phyloP scores from a whole-genome alignment of 345 rosid genomes.

The Zanthoxylum bungeanum region DNA sequence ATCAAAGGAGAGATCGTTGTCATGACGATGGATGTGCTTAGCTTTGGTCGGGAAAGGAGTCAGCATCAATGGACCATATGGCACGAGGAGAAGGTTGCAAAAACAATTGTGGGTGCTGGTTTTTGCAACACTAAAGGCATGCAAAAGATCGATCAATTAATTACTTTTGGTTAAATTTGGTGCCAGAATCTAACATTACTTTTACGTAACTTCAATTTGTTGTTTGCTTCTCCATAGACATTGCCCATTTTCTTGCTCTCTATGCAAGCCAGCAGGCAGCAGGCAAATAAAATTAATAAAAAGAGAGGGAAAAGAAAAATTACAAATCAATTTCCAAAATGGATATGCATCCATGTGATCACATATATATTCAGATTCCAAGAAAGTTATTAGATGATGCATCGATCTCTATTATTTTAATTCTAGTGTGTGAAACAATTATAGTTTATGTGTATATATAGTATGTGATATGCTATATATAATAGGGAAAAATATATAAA shows the following conservation, averaged over 20 bases:
- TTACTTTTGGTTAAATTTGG: slow-evolving; percentile 15
- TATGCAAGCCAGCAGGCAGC: not conserved
- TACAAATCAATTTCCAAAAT: not conserved
- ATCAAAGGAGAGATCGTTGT: not conserved
- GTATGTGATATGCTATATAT: not conserved
- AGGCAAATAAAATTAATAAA: no score
- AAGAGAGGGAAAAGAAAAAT: not conserved
- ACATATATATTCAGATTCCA: not conserved
- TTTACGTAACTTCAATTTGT: slow-evolving; percentile 13
- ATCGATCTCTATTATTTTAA: not conserved
- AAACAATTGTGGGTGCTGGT: not conserved
- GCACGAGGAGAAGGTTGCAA: slow-evolving; percentile 20
- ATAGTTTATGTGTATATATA: not conserved
- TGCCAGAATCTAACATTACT: slow-evolving; percentile 19
- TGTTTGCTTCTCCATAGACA: slow-evolving; percentile 18
- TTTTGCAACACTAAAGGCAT: slow-evolving; percentile 23
- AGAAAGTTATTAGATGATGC: not conserved
- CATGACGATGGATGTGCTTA: not conserved
- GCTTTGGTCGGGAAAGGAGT: slow-evolving; percentile 13
- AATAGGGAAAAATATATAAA: not conserved
- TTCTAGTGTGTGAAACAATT: no score
- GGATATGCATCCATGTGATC: no score
- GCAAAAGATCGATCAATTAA: slow-evolving; percentile 8
- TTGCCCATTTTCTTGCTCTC: slow-evolving; percentile 1
- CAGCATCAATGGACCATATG: slow-evolving; percentile 12